A percentile compares a stretch with the other conserved stretches of the same genome.
Evolutionary conservation across 495 filamentous ascomycete species (phyloP).

Genomic region (Aspergillus incahuasiensis): DNA sequence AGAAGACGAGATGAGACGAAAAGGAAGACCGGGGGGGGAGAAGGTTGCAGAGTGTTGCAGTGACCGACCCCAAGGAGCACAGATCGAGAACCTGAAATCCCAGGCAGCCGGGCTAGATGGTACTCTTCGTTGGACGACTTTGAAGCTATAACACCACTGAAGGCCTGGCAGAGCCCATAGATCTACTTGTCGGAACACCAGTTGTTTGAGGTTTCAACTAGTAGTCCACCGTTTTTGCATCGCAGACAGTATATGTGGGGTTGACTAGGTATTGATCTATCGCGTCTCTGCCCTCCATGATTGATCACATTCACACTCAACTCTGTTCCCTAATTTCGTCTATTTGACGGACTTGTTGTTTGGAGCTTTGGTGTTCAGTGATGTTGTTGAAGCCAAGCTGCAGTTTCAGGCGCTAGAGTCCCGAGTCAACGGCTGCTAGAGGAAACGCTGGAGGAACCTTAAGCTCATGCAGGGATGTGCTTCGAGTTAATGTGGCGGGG

Average conservation of each 20-base stretch:
- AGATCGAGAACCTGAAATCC: slow-evolving; percentile 11
- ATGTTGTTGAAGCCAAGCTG: not conserved
- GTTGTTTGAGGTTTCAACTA: slow-evolving; percentile 17
- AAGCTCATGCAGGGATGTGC: not conserved
- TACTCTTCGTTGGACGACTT: not conserved
- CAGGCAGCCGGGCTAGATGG: slow-evolving; percentile 11
- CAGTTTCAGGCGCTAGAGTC: not conserved
- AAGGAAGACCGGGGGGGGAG: not conserved
- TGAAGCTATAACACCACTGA: not conserved
- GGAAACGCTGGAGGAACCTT: not conserved
- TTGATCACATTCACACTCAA: no score
- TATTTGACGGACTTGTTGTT: no score
- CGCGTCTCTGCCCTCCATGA: not conserved
- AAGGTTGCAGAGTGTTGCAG: not conserved
- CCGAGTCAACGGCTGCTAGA: slow-evolving; percentile 1
- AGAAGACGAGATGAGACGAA: not conserved
- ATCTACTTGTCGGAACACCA: slow-evolving; percentile 1
- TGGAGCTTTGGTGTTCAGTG: no score
- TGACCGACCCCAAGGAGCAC: not conserved
- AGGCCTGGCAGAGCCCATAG: not conserved
- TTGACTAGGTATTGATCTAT: not conserved
- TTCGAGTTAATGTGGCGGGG: not conserved
- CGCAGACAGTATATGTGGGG: not conserved
- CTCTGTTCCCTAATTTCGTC: no score
- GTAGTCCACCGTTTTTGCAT: slow-evolving; percentile 4